Base-by-base conservation (phyloP, 2,329 filamentous ascomycete species). In the Akanthomyces muscarius region DNA sequence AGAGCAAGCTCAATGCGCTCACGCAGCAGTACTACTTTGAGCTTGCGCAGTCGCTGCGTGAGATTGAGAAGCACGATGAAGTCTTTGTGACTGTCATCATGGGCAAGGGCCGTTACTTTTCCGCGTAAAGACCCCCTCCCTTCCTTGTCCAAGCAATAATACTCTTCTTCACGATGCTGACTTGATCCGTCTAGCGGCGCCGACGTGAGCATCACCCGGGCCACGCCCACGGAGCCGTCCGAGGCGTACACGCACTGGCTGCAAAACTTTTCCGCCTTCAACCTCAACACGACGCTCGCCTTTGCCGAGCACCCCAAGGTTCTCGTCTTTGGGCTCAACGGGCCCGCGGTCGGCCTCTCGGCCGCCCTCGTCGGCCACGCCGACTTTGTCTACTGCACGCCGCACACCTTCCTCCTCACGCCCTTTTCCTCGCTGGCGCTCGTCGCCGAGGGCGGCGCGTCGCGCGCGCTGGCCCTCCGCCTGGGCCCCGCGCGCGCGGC, bases 221-320 rank as follows among this genome's bases (percentile, higher is more conserved):
- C 74, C 14, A 72, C 77, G 2, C 76, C 79, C 21, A 72, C 74
- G 5, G 42, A 47, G 4, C 72, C 76, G 23, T 69, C 72, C 16
- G 66, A 66, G 61, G 76, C 81, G 63, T 78, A 81, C 71, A 72
- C 73, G 59, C 80, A 86, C 68, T 88, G 86, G 78, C 84, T 96
- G 42, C 81, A 83, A 58, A 80, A 74, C 71, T 96, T 98, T 76
- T 89, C 91, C 13, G 81, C 89, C 68, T 89, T 90, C 81, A 98
- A 98, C 81, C 85, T 97, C 63, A 90, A 96, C 82, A 85, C 91
- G 70, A 95, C 93, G 2, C 89, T 91, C 70, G 89, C 92, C 69
- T 97, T 98, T 80, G 93, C 95, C 80, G 88, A 87, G 16, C 95
- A 98, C 78, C 91, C 92, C 69, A 97, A 98, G 79, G 90, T 98